Evolutionary conservation across 305 asterid species (phyloP).

Genomic region (Ruellia speciosa): DNA sequence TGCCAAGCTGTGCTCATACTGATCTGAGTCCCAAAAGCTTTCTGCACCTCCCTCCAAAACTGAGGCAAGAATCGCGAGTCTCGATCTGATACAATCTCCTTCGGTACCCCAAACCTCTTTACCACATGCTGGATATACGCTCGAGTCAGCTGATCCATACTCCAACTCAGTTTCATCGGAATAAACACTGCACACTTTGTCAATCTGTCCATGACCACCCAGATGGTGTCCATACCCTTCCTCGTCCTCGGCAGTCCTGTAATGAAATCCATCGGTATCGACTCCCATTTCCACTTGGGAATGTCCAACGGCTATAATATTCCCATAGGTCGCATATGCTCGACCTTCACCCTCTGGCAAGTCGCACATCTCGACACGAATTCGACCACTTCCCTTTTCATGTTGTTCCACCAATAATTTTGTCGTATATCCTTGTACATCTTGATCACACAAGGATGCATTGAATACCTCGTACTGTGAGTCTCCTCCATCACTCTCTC

Average conservation of each 20-base stretch:
- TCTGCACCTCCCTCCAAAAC: constrained; percentile 5
- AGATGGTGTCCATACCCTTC: background rate
- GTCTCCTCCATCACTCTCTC: background rate
- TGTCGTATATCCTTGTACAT: background rate
- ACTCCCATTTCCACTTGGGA: constrained; percentile 10
- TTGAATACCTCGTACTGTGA: background rate
- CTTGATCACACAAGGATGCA: background rate
- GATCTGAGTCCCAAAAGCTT: background rate
- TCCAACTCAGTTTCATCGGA: background rate
- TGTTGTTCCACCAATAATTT: constrained; percentile 1
- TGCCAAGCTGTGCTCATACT: background rate
- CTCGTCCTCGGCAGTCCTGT: background rate
- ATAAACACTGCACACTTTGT: background rate
- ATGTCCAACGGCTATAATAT: background rate
- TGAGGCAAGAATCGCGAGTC: background rate
- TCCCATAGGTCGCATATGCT: background rate
- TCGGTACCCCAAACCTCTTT: background rate
- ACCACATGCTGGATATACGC: background rate
- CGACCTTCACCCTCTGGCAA: background rate
- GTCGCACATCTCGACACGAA: background rate
- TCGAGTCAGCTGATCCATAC: background rate
- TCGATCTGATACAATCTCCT: background rate
- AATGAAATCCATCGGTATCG: constrained; percentile 4
- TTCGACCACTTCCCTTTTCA: constrained; percentile 2
- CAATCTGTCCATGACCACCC: background rate